Evolutionary conservation across 306 rosid species (phyloP).

Genomic region (Abrus precatorius): DNA sequence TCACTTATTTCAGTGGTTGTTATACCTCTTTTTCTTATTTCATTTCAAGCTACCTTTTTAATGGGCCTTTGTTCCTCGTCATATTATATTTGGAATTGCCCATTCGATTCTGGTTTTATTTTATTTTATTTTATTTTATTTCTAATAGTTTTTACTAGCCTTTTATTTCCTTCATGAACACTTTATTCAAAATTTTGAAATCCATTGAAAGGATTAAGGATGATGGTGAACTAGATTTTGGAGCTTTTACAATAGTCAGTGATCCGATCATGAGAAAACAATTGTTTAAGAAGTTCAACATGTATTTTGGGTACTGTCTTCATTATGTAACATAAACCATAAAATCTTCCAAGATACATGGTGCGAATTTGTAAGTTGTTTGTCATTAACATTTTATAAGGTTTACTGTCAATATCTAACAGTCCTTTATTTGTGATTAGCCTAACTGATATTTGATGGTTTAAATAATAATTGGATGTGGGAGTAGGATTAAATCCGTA

Average conservation of each 20-base stretch:
- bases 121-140: constrained; percentile 36
- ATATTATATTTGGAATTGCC: constrained; percentile 1
- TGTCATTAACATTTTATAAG: not conserved
- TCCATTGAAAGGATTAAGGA: not conserved
- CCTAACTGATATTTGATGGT: not conserved
- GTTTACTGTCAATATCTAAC: not conserved
- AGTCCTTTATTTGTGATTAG: constrained; percentile 4
- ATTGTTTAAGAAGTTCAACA: not conserved
- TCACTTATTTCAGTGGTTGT: constrained; percentile 11
- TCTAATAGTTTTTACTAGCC: constrained; percentile 10
- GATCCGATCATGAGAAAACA: not conserved
- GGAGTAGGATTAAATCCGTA: not conserved
- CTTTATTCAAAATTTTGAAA: not conserved
- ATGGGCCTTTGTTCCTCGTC: constrained; percentile 1
- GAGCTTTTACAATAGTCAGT: constrained; percentile 1
- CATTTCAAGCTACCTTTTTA: not conserved
- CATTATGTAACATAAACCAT: not conserved
- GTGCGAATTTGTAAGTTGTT: not conserved
- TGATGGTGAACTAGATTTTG: not conserved
- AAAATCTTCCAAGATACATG: not conserved
- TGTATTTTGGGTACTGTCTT: not conserved
- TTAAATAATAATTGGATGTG: not conserved
- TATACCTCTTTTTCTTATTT: not conserved
- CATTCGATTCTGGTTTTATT: not conserved
- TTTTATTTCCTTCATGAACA: constrained; percentile 13